Base-by-base conservation (phyloP, 2,329 filamentous ascomycete genomes). In the Lecanicillium sp. region DNA sequence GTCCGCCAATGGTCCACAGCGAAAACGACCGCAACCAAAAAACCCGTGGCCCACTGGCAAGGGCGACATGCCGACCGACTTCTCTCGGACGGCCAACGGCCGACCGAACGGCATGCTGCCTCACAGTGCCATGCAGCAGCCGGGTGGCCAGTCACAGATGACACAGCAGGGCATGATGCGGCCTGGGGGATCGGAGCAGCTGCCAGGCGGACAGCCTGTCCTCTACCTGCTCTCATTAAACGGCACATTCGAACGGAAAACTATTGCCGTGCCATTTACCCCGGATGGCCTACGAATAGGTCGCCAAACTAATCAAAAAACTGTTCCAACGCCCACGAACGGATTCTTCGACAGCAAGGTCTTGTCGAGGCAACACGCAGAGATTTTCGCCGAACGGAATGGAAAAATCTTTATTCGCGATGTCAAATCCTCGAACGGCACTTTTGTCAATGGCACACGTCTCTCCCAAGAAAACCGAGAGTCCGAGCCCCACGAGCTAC, bases 261-360 rank as follows among this genome's bases (percentile, higher is more conserved):
- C 90, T 36, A 97, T 98, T 58, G 87, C 80, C 27, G 88, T 98
- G 2, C 93, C 93, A 0, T 95, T 87, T 63, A 87, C 81, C 54
- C 93, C 93, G n/a, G 91, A 97, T n/a, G 86, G 87, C 33, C 74
- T 98, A 42, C 84, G 90, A 54, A 95, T 98, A 61, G 93, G 93
- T 37, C 86, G 93, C 40, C 93, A 98, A 68, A 98, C 93, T 17
- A 98, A 98, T 66, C 87, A 89, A 55, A 97, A 95, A 68, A 97
- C 93, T 0, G 79, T 94, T 11, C 93, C 93, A 0, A 95, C 90
- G 0, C 83, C 89, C 1, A 71, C 84, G 52, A 98, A 98, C 67
- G 93, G 93, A 29, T 98, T 87, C 67, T 98, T 98, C 61, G 93
- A 98, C 66, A 97, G 91, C 44, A 98, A 98, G 67, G 93, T 98